These are phyloP conservation scores for Pterula multifida DNA, from an alignment of 1,284 basidiomycete genomes.

Conservation along the genomic window DNA sequence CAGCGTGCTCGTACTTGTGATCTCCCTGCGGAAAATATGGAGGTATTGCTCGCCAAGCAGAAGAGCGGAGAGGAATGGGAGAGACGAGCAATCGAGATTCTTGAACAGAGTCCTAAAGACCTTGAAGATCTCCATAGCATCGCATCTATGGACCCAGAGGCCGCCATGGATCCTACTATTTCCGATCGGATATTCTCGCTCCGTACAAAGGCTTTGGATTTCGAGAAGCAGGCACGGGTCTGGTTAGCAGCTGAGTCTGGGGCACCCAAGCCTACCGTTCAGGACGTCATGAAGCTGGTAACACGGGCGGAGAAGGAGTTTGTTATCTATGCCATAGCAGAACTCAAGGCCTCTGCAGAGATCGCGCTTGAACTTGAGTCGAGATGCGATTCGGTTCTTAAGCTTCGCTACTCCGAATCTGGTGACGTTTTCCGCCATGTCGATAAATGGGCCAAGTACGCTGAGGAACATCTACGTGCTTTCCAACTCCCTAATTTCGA, in stretches of 20 bases:
- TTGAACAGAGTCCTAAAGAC: slow-evolving; percentile 33
- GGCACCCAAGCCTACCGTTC: slow-evolving; percentile 43
- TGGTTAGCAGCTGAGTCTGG: slow-evolving; percentile 49
- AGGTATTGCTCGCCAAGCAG: slow-evolving; percentile 43
- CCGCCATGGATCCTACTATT: slow-evolving; percentile 44
- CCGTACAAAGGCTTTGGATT: slow-evolving; percentile 55
- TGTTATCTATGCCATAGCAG: slow-evolving; percentile 48
- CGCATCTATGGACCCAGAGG: slow-evolving; percentile 46
- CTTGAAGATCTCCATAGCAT: slow-evolving; percentile 63
- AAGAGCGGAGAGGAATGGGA: slow-evolving; percentile 62
- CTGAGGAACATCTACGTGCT: slow-evolving; percentile 55
- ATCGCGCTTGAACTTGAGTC: slow-evolving; percentile 64
- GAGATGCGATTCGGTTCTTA: slow-evolving; percentile 61
- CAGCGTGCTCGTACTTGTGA: slow-evolving; percentile 56
- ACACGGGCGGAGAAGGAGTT: slow-evolving; percentile 66
- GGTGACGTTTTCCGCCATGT: slow-evolving; percentile 59
- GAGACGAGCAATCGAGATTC: slow-evolving; percentile 44
- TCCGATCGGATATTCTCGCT: slow-evolving; percentile 47
- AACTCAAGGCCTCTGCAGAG: slow-evolving; percentile 54
- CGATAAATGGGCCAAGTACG: slow-evolving; percentile 58
- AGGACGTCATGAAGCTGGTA: slow-evolving; percentile 55
- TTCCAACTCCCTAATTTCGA: slow-evolving; percentile 64
- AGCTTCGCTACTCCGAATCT: slow-evolving; percentile 41
- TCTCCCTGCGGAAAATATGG: slow-evolving; percentile 50
- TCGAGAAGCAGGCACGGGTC: slow-evolving; percentile 60